Base-by-base conservation (phyloP, 2,329 filamentous ascomycete species). In the Xylariaceae sp. region DNA sequence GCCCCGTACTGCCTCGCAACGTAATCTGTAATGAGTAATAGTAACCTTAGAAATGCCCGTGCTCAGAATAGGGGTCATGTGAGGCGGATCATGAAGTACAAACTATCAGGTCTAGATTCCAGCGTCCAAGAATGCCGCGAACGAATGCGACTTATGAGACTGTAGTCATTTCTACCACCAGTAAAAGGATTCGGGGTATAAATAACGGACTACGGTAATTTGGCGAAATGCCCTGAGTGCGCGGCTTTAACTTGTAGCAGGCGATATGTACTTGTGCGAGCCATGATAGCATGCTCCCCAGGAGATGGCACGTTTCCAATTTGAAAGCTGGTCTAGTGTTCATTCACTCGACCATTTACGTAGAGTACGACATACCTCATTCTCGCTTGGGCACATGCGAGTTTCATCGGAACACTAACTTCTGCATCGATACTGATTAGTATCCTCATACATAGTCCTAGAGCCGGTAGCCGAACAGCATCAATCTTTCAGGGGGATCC, bases 261-360 rank as follows among this genome's bases (percentile, higher is more conserved):
- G 26, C n/a, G 29, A 28, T n/a, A 12, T 43, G 17, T 36, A 21
- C 26, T 49, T 34, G 28, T n/a, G 9, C 21, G 24, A 26, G 16
- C 19, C 23, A 26, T 31, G n/a, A n/a, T n/a, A n/a, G n/a, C n/a
- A n/a, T n/a, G n/a, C n/a, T n/a, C n/a, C n/a, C n/a, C n/a, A n/a
- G n/a, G n/a, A n/a, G n/a, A n/a, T n/a, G n/a, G n/a, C n/a, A n/a
- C n/a, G n/a, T n/a, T n/a, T n/a, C n/a, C n/a, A n/a, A n/a, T n/a
- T n/a, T n/a, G n/a, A n/a, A n/a, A n/a, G n/a, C n/a, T n/a, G n/a
- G n/a, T n/a, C n/a, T n/a, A 28, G 21, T 12, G 6, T 37, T 6
- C 19, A 23, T 33, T 36, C 26, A 56, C 41, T 34, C 36, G 23
- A 36, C 39, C 28, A 53, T 43, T 41, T 36, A 41, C 23, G 40